phyloP scores from a whole-genome alignment of 305 asterid genomes.

The Fraxinus xanthoxyloides region DNA sequence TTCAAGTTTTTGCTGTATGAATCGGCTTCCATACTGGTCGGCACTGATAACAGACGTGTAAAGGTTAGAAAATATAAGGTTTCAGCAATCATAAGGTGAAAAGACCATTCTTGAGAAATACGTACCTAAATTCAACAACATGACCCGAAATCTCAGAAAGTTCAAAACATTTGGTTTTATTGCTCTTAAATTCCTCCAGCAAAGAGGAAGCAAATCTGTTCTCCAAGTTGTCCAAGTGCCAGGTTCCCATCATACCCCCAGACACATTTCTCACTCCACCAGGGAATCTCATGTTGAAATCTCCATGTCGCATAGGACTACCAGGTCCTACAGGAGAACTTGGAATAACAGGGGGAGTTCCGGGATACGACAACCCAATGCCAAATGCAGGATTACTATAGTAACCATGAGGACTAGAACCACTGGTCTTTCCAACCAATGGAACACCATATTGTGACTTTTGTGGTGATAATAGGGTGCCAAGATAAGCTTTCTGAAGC shows the following conservation, averaged over 20 bases:
- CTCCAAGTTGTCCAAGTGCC: conserved; percentile 83
- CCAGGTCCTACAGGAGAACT: conserved; percentile 75
- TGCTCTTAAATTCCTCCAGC: conserved; percentile 96
- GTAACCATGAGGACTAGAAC: conserved; percentile 80
- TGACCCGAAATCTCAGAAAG: conserved; percentile 89
- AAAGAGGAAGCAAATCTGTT: conserved; percentile 64
- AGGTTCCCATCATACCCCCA: conserved; percentile 74
- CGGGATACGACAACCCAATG: conserved; percentile 78
- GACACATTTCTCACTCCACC: conserved; percentile 74
- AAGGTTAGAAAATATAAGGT: not conserved
- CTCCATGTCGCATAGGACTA: conserved; percentile 87
- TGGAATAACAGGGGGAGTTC: conserved; percentile 69
- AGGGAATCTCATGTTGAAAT: conserved; percentile 60
- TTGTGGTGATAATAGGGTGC: conserved; percentile 63
- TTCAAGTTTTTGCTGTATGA: conserved; percentile 96
- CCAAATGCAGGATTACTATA: conserved; percentile 80
- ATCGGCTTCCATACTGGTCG: conserved; percentile 98
- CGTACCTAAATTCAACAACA: conserved; percentile 96
- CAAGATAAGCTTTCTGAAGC: conserved; percentile 87
- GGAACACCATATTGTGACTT: conserved; percentile 80
- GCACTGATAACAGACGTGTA: conserved; percentile 50
- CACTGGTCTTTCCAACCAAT: conserved; percentile 47
- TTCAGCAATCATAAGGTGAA: conserved; percentile 11
- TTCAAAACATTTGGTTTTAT: conserved; percentile 86
- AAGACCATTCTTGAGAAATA: not conserved